phyloP scores from a whole-genome alignment of 2,329 filamentous ascomycete genomes.

The Colletotrichum sp. region DNA sequence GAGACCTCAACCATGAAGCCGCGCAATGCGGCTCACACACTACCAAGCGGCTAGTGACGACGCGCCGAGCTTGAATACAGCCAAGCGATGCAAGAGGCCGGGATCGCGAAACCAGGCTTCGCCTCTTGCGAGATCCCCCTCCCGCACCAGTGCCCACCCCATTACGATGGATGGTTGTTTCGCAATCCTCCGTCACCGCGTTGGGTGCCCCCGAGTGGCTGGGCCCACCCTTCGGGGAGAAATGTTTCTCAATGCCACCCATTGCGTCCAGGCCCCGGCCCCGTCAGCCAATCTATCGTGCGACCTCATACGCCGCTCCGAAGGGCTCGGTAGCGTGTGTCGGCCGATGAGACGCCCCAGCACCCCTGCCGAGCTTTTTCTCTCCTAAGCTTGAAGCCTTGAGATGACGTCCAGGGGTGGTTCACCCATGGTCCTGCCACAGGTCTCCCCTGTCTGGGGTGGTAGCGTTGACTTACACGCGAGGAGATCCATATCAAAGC shows the following conservation, averaged over 20 bases:
- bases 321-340: constrained; percentile 1
- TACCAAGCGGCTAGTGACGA: background rate
- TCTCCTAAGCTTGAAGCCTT: background rate
- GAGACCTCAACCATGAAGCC: background rate
- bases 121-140: background rate
- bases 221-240: background rate
- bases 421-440: background rate
- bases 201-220: background rate
- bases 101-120: constrained; percentile 6
- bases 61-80: background rate
- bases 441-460: background rate
- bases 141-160: background rate
- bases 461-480: constrained; percentile 9
- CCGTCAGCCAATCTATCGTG: background rate
- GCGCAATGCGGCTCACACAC: background rate
- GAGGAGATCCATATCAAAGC: constrained; percentile 7
- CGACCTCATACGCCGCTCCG: background rate
- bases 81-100: background rate
- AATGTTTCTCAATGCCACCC: background rate
- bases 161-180: constrained; percentile 1
- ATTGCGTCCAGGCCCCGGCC: background rate
- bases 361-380: constrained; percentile 9
- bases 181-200: background rate
- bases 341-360: constrained; percentile 12
- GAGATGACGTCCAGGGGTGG: background rate